phyloP scores from a whole-genome alignment of 2,329 filamentous ascomycete species.

The Xylariaceae sp. region DNA sequence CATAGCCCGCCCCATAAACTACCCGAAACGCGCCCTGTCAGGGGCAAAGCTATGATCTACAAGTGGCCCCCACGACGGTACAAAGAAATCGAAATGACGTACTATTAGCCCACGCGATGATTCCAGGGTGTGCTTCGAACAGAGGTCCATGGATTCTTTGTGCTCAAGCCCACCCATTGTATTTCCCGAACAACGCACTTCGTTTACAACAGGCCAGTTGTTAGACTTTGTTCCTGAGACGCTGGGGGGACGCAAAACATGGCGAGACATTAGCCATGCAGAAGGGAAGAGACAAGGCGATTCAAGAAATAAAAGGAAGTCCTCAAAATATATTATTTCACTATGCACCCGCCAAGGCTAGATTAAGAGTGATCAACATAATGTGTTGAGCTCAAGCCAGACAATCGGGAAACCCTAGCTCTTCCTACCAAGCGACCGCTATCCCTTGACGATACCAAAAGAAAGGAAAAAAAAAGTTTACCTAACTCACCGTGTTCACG shows the following conservation, averaged over 20 bases:
- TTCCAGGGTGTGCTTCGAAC: not conserved
- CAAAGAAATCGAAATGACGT: slow-evolving; percentile 7
- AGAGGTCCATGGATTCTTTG: not conserved
- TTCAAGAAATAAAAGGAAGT: not conserved
- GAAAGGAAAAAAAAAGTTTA: too few species aligned
- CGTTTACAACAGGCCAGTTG: not conserved
- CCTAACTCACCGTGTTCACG: too few species aligned
- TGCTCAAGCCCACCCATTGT: not conserved
- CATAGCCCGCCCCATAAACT: not conserved
- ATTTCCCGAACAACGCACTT: not conserved
- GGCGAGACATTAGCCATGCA: not conserved
- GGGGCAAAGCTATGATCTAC: not conserved
- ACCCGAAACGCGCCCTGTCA: not conserved
- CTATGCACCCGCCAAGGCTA: not conserved
- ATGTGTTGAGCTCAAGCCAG: not conserved
- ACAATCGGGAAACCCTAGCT: too few species aligned
- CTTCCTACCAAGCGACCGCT: too few species aligned
- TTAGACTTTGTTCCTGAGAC: not conserved
- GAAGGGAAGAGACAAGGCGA: not conserved
- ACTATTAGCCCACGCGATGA: not conserved
- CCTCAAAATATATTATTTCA: not conserved
- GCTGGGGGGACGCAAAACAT: not conserved
- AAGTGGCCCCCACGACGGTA: not conserved
- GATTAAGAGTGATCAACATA: not conserved
- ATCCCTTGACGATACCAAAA: too few species aligned